Conservation (phyloP, 2,329 filamentous ascomycete species). For the Fragosphaeria purpurea region DNA sequence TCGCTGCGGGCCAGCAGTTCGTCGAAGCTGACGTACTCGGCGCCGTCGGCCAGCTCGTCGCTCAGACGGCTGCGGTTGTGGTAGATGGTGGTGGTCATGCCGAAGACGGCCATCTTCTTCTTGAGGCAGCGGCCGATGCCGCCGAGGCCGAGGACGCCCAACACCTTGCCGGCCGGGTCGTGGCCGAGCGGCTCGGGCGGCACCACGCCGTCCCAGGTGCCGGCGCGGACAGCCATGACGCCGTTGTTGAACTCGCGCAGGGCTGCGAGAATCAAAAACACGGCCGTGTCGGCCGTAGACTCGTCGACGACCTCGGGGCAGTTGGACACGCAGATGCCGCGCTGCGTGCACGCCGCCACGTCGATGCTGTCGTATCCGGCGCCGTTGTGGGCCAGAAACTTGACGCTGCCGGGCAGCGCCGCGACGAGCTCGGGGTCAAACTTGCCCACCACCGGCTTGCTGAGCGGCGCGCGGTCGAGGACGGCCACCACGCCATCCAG, state of each 20-base stretch:
- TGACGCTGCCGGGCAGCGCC: constrained; percentile 27
- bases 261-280: constrained; percentile 62
- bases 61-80: constrained; percentile 38
- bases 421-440: constrained; percentile 51
- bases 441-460: constrained; percentile 40
- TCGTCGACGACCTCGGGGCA: constrained; percentile 58
- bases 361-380: constrained; percentile 62
- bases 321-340: constrained; percentile 54
- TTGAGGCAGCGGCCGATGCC: constrained; percentile 44
- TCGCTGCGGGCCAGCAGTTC: constrained; percentile 42
- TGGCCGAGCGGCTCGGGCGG: constrained; percentile 35
- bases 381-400: constrained; percentile 12
- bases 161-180: constrained; percentile 55
- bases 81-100: constrained; percentile 47
- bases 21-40: constrained; percentile 45
- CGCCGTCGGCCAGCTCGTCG: constrained; percentile 29
- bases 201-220: constrained; percentile 49
- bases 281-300: constrained; percentile 59
- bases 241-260: constrained; percentile 54
- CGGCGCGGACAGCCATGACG: constrained; percentile 47
- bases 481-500: constrained; percentile 5
- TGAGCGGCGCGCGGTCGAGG: constrained; percentile 6
- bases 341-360: constrained; percentile 49
- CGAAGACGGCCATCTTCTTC: constrained; percentile 39
- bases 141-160: constrained; percentile 49